Evolutionary conservation across 176 grass and related monocot genomes (phyloP).

Genomic region (Otatea glauca): DNA sequence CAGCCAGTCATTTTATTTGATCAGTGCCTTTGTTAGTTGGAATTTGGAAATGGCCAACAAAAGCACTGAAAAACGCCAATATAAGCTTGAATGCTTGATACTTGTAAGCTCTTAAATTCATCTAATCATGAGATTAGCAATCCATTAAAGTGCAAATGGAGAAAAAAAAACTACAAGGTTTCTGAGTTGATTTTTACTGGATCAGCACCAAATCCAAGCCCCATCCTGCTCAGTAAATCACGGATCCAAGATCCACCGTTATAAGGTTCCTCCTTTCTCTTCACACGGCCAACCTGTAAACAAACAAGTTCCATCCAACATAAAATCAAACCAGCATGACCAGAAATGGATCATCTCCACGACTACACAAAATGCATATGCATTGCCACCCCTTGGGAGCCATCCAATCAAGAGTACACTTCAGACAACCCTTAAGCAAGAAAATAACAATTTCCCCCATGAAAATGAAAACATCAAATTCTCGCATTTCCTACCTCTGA

Average conservation of each 20-base stretch:
- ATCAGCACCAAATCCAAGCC: slow-evolving; percentile 18
- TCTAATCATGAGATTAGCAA: not conserved
- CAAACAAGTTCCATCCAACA: slow-evolving; percentile 2
- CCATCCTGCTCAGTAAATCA: slow-evolving; percentile 7
- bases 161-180: not conserved
- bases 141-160: slow-evolving; percentile 9
- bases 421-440: no score
- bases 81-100: not conserved
- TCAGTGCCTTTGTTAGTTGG: not conserved
- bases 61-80: not conserved
- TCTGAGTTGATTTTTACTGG: slow-evolving; percentile 17
- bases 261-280: not conserved
- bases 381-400: not conserved
- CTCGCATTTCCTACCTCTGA: not conserved
- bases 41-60: not conserved
- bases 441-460: not conserved
- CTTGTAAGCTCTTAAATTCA: slow-evolving; percentile 4
- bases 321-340: slow-evolving; percentile 24
- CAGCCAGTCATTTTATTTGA: not conserved
- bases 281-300: slow-evolving; percentile 36
- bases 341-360: not conserved
- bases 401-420: not conserved
- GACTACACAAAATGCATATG: slow-evolving; percentile 6
- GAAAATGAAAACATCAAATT: not conserved
- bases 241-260: not conserved